Evolutionary conservation across 805 yeast species (phyloP).

Genomic region (Lipomyces mesembrius): DNA sequence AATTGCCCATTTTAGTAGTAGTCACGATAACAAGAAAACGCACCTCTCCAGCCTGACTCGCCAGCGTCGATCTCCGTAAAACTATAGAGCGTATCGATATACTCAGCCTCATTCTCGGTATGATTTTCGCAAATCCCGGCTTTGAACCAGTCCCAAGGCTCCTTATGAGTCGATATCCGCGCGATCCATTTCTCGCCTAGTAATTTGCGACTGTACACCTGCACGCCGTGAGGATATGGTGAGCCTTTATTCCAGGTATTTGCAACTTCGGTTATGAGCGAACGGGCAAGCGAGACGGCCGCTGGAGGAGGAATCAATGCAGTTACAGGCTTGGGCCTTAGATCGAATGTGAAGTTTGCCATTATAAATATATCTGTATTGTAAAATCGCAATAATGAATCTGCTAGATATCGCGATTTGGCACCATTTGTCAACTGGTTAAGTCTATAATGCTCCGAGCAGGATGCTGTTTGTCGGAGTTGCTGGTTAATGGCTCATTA

Average conservation of each 20-base stretch:
- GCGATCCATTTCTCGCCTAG: conserved; percentile 48
- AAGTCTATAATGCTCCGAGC: too few relatives aligned
- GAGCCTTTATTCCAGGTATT: conserved; percentile 17
- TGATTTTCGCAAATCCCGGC: conserved; percentile 46
- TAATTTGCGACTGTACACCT: conserved; percentile 19
- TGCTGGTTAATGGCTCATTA: too few relatives aligned
- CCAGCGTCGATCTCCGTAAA: conserved; percentile 38
- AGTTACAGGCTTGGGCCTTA: conserved; percentile 14
- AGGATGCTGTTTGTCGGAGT: too few relatives aligned
- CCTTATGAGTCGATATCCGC: conserved; percentile 45
- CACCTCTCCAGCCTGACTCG: conserved; percentile 34
- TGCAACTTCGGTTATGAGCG: conserved; percentile 28
- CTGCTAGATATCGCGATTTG: background rate
- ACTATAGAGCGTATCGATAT: conserved; percentile 45
- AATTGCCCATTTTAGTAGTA: background rate
- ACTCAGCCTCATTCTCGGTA: conserved; percentile 48
- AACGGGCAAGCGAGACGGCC: conserved; percentile 30
- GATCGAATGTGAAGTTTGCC: conserved; percentile 25
- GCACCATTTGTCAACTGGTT: background rate
- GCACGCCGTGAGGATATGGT: conserved; percentile 16
- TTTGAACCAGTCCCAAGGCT: conserved; percentile 43
- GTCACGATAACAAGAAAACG: conserved; percentile 1
- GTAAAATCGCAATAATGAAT: background rate
- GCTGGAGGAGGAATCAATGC: conserved; percentile 22
- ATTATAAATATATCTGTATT: background rate